Evolutionary conservation across 2,329 filamentous ascomycete genomes (phyloP), one percentile per base, ranked within the genome.

Genomic region (Rhynchosporium agropyri): DNA sequence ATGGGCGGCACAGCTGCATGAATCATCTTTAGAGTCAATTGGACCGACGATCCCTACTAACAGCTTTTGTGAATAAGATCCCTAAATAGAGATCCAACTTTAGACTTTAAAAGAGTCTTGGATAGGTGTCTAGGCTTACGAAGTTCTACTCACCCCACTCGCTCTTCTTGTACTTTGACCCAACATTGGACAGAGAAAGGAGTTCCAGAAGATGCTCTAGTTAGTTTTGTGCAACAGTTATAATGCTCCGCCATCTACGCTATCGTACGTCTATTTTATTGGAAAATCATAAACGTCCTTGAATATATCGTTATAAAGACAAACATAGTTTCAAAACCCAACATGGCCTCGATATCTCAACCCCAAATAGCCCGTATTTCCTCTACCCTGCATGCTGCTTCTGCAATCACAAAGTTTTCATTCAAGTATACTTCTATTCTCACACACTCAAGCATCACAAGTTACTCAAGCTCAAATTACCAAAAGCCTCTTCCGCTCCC

Each of bases 401-500:
- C 51, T 6, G 8, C 12, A 28, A 12, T 29, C 10, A 13, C 20
- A 8, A 13, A 42, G n/a, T 6, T 6, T 12, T 10, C 20, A 4
- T n/a, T 1, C 1, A 12, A n/a, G 33, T 10, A 13, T 33, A 33
- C 3, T 46, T 20, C n/a, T 3, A 2, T 20, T 20, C n/a, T n/a
- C 43, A 2, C 36, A 10, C 51, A 40, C 4, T 29, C 51, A 26
- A 54, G 51, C 13, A 29, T 28, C 36, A 54, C 51, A 28, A 54
- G 57, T 29, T 42, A 46, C 20, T 59, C 57, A 1, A 59, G 57
- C n/a, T 33, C 58, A 15, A 53, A 54, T 9, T 60, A 43, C 33
- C 58, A 61, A 3, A 60, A 58, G 10, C 13, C 38, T 9, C 46
- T 56, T 36, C 59, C 45, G 42, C 63, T 69, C 31, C 67, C 66